Conservation (phyloP, 768 basidiomycete genomes). For the Mycena pura region DNA sequence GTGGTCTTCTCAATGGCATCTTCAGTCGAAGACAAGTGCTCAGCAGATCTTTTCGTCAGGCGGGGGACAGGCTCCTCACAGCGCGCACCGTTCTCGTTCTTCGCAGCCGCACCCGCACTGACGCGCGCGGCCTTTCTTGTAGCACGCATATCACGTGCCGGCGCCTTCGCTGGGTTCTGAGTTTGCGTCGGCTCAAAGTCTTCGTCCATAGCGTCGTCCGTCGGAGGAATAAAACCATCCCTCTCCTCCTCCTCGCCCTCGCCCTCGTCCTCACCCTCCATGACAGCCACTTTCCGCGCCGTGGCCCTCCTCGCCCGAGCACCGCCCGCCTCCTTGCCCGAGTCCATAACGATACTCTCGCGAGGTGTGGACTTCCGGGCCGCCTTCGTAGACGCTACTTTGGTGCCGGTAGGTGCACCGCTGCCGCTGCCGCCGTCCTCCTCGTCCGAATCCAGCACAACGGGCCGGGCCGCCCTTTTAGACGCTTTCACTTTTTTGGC, state of each 20-base stretch:
- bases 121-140: no score
- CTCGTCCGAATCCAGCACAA: slow-evolving; percentile 19
- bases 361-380: no score
- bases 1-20: slow-evolving; percentile 10
- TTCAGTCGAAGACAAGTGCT: slow-evolving; percentile 3
- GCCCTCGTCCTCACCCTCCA: slow-evolving; percentile 15
- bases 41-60: neutral
- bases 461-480: neutral
- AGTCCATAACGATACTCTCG: slow-evolving; percentile 12
- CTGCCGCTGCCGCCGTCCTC: slow-evolving; percentile 16
- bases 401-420: no score
- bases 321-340: slow-evolving; percentile 21
- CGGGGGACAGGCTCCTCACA: slow-evolving; percentile 7
- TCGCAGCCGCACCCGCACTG: slow-evolving; percentile 17
- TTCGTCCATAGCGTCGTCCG: slow-evolving; percentile 10
- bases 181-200: slow-evolving; percentile 20
- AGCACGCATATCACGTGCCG: no score
- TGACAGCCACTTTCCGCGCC: slow-evolving; percentile 5
- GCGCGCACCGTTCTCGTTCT: neutral
- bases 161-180: neutral
- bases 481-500: slow-evolving; percentile 2
- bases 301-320: no score
- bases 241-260: neutral
- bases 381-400: no score
- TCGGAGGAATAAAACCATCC: slow-evolving; percentile 8